A percentile compares a stretch with the other conserved stretches of the same genome.
phyloP scores from a whole-genome alignment of 306 rosid genomes.

The Dryas octopetala region DNA sequence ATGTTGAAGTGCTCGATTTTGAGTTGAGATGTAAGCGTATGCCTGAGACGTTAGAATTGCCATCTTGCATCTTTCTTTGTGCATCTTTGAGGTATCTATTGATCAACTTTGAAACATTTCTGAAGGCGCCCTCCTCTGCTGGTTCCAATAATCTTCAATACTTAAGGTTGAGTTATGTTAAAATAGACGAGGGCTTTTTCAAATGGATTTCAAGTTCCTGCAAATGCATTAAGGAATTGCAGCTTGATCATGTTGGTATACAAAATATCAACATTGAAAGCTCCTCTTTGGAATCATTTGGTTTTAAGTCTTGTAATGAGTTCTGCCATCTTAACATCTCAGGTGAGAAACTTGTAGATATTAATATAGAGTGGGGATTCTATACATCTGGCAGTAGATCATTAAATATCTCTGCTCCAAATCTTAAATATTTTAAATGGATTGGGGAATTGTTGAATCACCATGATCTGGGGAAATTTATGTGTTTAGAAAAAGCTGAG shows the following conservation, averaged over 20 bases:
- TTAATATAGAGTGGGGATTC: not conserved
- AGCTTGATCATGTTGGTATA: not conserved
- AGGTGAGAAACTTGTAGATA: not conserved
- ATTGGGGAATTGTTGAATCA: not conserved
- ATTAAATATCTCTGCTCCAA: not conserved
- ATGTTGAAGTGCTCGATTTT: slow-evolving; percentile 7
- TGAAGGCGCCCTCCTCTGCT: not conserved
- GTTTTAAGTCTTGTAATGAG: not conserved
- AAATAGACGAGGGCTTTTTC: not conserved
- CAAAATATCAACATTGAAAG: not conserved
- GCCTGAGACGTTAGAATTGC: not conserved
- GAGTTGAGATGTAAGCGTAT: not conserved
- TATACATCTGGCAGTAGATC: not conserved
- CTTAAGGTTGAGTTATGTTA: not conserved
- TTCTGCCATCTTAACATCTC: not conserved
- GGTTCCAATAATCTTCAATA: not conserved
- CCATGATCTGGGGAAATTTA: not conserved
- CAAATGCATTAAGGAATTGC: not conserved
- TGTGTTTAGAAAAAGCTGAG: not conserved
- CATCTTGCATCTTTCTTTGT: not conserved
- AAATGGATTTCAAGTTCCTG: slow-evolving; percentile 2
- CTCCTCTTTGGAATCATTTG: not conserved
- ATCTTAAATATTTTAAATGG: not conserved
- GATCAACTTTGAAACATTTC: not conserved
- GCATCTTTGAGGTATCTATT: slow-evolving; percentile 2